Conservation (phyloP, 805 yeast genomes). For the Candida jianshihensis region DNA sequence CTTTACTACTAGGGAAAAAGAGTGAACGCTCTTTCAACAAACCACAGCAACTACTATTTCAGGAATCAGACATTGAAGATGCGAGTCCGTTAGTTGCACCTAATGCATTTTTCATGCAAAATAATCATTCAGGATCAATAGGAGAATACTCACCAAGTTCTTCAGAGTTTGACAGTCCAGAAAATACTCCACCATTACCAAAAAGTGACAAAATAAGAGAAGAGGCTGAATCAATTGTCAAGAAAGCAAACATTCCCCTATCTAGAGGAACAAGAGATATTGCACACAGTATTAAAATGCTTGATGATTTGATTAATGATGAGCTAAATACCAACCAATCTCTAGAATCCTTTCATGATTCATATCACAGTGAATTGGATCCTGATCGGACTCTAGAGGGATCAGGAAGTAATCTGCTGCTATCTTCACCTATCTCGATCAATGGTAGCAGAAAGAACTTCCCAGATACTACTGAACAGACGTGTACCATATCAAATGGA, state of each 20-base stretch:
- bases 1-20: constrained; percentile 15
- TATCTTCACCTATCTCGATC: constrained; percentile 18
- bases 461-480: constrained; percentile 18
- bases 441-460: constrained; percentile 10
- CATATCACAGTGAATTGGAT: constrained; percentile 5
- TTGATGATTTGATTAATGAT: constrained; percentile 26
- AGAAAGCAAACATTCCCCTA: constrained; percentile 28
- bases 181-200: constrained; percentile 15
- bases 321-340: constrained; percentile 13
- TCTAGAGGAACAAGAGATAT: constrained; percentile 35
- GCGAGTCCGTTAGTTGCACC: constrained; percentile 20
- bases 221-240: constrained; percentile 8
- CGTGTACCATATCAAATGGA: constrained; percentile 19
- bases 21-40: not conserved
- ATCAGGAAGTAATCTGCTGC: constrained; percentile 10
- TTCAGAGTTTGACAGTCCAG: constrained; percentile 37
- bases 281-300: constrained; percentile 29
- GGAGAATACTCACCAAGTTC: constrained; percentile 42
- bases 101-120: constrained; percentile 23
- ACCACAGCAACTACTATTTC: constrained; percentile 1
- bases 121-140: constrained; percentile 31
- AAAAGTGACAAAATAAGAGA: constrained; percentile 9
- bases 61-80: constrained; percentile 18
- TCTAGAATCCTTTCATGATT: constrained; percentile 8
- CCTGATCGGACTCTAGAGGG: constrained; percentile 6